These are phyloP conservation scores for Iris pallida DNA, from an alignment of 116 monocot species.

Conservation along the genomic window DNA sequence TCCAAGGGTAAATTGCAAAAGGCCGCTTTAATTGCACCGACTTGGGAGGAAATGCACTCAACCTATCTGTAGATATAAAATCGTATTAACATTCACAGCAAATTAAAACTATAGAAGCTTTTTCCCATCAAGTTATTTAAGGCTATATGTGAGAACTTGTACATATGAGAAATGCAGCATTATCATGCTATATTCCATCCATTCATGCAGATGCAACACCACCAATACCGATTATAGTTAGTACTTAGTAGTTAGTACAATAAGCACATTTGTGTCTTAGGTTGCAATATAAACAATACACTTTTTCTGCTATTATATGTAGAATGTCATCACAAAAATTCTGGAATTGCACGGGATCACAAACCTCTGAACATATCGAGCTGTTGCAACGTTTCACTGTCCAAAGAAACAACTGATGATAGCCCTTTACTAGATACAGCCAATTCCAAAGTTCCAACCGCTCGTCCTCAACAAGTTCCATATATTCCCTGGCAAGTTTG, in stretches of 20 bases:
- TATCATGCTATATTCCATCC: too few relatives aligned
- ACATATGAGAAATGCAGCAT: too few relatives aligned
- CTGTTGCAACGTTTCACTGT: conserved; percentile 69
- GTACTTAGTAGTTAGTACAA: not conserved
- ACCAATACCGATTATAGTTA: too few relatives aligned
- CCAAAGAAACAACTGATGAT: conserved; percentile 65
- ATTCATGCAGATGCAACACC: too few relatives aligned
- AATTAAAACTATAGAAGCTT: not conserved
- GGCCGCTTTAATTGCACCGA: conserved; percentile 57
- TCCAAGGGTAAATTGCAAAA: conserved; percentile 75
- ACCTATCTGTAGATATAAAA: conserved; percentile 48
- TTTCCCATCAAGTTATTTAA: not conserved
- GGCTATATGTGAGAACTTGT: not conserved
- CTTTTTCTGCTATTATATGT: not conserved
- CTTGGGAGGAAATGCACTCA: conserved; percentile 66
- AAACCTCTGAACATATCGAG: conserved; percentile 75
- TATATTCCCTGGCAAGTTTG: conserved; percentile 72
- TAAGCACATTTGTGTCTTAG: not conserved
- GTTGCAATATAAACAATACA: not conserved
- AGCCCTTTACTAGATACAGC: conserved; percentile 78
- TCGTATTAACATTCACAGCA: conserved; percentile 1
- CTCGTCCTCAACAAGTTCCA: conserved; percentile 91
- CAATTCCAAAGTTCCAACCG: conserved; percentile 88
- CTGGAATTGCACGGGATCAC: not conserved
- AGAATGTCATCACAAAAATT: not conserved